These are phyloP conservation scores for Termitomyces sp. DNA, from an alignment of 768 basidiomycete species.

Conservation along the genomic window DNA sequence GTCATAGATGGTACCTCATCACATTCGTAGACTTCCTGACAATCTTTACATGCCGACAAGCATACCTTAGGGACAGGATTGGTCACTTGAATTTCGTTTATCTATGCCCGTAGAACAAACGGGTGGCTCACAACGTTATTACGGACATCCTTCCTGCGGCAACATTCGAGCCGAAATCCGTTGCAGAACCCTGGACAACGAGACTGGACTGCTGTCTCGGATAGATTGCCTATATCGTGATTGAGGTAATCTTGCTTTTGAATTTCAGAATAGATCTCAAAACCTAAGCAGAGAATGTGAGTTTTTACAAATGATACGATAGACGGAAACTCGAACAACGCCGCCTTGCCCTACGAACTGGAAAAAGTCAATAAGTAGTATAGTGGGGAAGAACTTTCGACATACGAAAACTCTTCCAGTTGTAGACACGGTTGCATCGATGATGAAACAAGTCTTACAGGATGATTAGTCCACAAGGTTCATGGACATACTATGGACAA, in stretches of 20 bases:
- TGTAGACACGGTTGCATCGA: constrained; percentile 1
- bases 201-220: too few species aligned
- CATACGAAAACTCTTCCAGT: not conserved
- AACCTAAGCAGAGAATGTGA: not conserved
- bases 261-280: not conserved
- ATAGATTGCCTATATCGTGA: not conserved
- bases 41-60: constrained; percentile 5
- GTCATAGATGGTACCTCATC: too few species aligned
- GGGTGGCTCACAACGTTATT: constrained; percentile 1
- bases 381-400: too few species aligned
- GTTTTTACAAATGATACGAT: not conserved
- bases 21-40: too few species aligned
- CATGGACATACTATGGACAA: too few species aligned
- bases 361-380: too few species aligned
- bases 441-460: not conserved
- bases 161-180: not conserved
- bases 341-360: not conserved
- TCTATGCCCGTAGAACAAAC: not conserved
- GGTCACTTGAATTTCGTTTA: not conserved
- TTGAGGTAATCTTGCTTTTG: not conserved
- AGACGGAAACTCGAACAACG: not conserved
- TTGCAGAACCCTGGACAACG: too few species aligned
- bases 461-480: too few species aligned
- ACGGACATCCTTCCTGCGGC: not conserved
- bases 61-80: not conserved